Evolutionary conservation across 1,139 yeast genomes (phyloP).

Genomic region (Ogataea hybrid): DNA sequence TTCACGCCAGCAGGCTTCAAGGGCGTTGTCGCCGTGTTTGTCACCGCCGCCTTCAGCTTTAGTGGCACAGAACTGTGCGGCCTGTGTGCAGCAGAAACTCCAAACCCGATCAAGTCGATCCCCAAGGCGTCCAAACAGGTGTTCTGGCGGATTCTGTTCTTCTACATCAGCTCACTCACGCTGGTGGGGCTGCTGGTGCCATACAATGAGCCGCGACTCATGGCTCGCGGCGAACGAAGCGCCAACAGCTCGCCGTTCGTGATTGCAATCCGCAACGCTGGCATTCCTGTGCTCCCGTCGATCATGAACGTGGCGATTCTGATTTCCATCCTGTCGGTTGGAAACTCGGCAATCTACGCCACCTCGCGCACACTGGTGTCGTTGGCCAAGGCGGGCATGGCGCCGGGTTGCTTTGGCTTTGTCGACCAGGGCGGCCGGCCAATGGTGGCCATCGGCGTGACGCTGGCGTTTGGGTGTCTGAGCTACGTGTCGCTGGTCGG

Average conservation of each 20-base stretch:
- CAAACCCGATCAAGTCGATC: conserved; percentile 44
- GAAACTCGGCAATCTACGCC: conserved; percentile 53
- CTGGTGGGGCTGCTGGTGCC: conserved; percentile 52
- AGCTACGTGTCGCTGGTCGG: conserved; percentile 58
- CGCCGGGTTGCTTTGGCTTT: conserved; percentile 44
- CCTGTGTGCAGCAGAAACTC: conserved; percentile 48
- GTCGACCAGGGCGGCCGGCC: conserved; percentile 61
- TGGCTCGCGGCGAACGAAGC: conserved; percentile 35
- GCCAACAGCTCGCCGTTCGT: conserved; percentile 50
- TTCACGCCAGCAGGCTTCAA: conserved; percentile 54
- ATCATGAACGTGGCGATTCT: conserved; percentile 52
- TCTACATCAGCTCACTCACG: conserved; percentile 49
- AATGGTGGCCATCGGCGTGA: conserved; percentile 47
- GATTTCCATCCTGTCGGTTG: conserved; percentile 50
- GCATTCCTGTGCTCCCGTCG: conserved; percentile 44
- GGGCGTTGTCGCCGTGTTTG: conserved; percentile 47
- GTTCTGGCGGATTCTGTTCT: conserved; percentile 67
- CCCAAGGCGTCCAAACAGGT: conserved; percentile 77
- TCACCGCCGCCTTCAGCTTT: conserved; percentile 54
- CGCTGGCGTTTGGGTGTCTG: conserved; percentile 54
- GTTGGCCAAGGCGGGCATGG: conserved; percentile 42
- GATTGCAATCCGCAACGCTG: conserved; percentile 45
- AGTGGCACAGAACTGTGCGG: conserved; percentile 51
- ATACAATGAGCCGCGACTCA: conserved; percentile 48
- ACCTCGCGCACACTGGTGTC: conserved; percentile 53